Base-by-base conservation (phyloP, 371 early-diverging fungal genomes). In the Syncephalastrum contaminatum region DNA sequence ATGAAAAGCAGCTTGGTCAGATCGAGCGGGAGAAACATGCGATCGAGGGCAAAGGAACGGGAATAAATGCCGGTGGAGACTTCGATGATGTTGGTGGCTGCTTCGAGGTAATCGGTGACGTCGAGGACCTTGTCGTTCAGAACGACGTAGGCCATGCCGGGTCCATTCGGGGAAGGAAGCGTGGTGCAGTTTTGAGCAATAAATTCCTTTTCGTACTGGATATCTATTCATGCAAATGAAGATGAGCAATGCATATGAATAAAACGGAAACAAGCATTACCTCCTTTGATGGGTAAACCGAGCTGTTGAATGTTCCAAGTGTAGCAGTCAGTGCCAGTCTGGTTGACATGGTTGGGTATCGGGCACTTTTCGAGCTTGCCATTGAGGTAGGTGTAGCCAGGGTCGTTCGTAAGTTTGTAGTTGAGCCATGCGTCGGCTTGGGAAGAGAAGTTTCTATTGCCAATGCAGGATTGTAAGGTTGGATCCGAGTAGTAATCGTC, bases 1-100 rank as follows among this genome's bases (percentile, higher is more conserved):
- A 71, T 62, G 42, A 69, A 72, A 6, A 78, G 60, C 15, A 71
- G 45, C n/a, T 56, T 56, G 1, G 73, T 71, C 10, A 78, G 27
- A 40, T 75, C 72, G 14, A 71, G 56, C 1, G 75, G 75, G 10
- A 78, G 51, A 50, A 75, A 75, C 70, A 75, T 70, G 4, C 79
- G 63, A 19, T 78, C 72, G 1, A 65, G 42, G 2, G 64, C 70
- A 57, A 75, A 71, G 1, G 74, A 64, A 2, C 76, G 69, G 10
- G 74, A 70, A 24, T 64, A 68, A n/a, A 66, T 55, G 3, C 64
- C 64, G 6, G 58, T 45, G 3, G 75, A 68, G 4, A 72, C 48
- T n/a, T 56, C 59, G 6, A 75, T 55, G 13, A 73, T 53, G 20
- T 65, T 68, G 8, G 76, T 72, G 20, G 63, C 74, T 7, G 63